Percentiles rank a stretch among this genome's conserved stretches.
Conservation (phyloP, 2,329 filamentous ascomycete species). For the Talaromyces sp. region DNA sequence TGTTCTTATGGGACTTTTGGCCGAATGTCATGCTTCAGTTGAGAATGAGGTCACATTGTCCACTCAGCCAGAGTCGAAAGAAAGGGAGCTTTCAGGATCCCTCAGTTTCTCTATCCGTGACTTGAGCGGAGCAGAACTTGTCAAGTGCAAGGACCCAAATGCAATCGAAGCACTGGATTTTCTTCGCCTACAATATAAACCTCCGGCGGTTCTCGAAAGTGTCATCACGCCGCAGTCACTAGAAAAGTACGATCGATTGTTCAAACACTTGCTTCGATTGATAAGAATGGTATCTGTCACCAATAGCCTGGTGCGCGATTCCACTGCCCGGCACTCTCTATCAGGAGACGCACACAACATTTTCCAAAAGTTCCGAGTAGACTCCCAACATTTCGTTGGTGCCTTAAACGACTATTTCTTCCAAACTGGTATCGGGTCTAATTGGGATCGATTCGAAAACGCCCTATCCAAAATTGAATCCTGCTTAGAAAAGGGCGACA, state of each 20-base stretch:
- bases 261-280: constrained; percentile 71
- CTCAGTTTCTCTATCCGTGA: constrained; percentile 81
- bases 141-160: constrained; percentile 74
- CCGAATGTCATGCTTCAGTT: constrained; percentile 59
- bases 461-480: constrained; percentile 60
- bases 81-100: constrained; percentile 55
- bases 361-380: constrained; percentile 60
- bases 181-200: constrained; percentile 75
- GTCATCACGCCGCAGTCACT: constrained; percentile 68
- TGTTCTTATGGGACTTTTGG: constrained; percentile 77
- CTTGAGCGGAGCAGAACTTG: constrained; percentile 69
- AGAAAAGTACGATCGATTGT: constrained; percentile 77
- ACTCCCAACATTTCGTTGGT: constrained; percentile 74
- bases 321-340: constrained; percentile 33
- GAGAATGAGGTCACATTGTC: constrained; percentile 13
- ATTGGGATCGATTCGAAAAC: constrained; percentile 65
- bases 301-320: constrained; percentile 57
- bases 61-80: constrained; percentile 14
- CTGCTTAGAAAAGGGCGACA: constrained; percentile 45
- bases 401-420: constrained; percentile 72
- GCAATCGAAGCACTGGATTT: constrained; percentile 90
- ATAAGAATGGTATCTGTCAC: constrained; percentile 73
- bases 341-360: constrained; percentile 33
- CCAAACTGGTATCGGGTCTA: constrained; percentile 65
- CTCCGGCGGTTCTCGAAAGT: constrained; percentile 63